Evolutionary conservation across 2,329 filamentous ascomycete genomes (phyloP).

Genomic region (Fusarium annulatum): DNA sequence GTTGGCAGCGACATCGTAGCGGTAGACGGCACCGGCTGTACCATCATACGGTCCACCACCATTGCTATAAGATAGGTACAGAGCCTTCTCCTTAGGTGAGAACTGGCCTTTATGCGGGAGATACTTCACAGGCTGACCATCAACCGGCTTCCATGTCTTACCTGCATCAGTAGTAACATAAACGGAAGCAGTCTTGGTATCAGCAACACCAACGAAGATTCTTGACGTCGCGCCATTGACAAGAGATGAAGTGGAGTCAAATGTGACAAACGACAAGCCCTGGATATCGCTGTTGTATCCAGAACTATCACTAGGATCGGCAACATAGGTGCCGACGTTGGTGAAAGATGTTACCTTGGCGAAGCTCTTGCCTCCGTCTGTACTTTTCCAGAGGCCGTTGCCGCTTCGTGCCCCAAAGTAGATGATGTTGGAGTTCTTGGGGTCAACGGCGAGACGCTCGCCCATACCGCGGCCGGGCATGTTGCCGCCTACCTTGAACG

Average conservation of each 20-base stretch:
- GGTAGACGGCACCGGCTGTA: conserved; percentile 62
- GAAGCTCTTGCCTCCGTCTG: conserved; percentile 65
- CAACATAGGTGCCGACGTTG: conserved; percentile 60
- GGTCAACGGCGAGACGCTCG: conserved; percentile 68
- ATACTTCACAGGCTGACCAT: conserved; percentile 61
- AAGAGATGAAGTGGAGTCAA: conserved; percentile 62
- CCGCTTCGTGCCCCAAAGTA: conserved; percentile 70
- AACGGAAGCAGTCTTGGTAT: conserved; percentile 63
- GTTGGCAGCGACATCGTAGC: conserved; percentile 61
- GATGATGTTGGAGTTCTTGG: conserved; percentile 65
- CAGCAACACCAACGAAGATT: conserved; percentile 67
- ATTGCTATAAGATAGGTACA: conserved; percentile 67
- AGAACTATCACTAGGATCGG: conserved; percentile 57
- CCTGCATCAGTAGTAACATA: conserved; percentile 66
- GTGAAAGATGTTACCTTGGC: conserved; percentile 63
- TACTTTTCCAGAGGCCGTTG: conserved; percentile 68
- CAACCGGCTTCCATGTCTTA: conserved; percentile 62
- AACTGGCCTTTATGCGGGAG: conserved; percentile 66
- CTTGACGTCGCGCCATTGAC: conserved; percentile 61
- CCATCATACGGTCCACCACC: conserved; percentile 69
- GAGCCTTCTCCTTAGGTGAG: conserved; percentile 60
- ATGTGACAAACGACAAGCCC: conserved; percentile 65
- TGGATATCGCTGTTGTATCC: conserved; percentile 59
- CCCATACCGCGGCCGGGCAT: conserved; percentile 71
- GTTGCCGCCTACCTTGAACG: conserved; percentile 71